Evolutionary conservation across 257 asterid species (phyloP).

Genomic region (Fraxinus quadrangulata): DNA sequence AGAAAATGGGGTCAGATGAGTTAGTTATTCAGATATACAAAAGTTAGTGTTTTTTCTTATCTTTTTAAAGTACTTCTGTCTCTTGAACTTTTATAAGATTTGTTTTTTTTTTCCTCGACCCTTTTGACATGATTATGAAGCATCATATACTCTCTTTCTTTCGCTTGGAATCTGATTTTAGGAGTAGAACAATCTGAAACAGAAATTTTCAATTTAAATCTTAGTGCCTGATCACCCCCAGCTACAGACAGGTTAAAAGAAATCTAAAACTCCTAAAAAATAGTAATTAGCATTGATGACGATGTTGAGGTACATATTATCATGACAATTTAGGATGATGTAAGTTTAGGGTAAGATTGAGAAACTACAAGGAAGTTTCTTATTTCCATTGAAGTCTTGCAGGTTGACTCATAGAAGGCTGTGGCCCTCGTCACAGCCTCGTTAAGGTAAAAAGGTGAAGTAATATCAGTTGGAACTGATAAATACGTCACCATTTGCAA

Average conservation of each 20-base stretch:
- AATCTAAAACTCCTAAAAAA: background rate
- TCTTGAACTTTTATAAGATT: too few species aligned
- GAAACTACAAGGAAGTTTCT: background rate
- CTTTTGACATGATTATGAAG: background rate
- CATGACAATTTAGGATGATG: background rate
- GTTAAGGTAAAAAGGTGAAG: background rate
- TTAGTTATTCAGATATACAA: too few species aligned
- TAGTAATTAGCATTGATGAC: background rate
- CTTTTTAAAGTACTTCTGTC: too few species aligned
- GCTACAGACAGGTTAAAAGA: background rate
- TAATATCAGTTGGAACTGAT: background rate
- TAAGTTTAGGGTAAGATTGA: background rate
- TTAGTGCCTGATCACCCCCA: background rate
- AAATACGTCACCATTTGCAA: background rate
- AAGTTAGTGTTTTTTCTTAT: too few species aligned
- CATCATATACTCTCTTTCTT: background rate
- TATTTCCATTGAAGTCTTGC: background rate
- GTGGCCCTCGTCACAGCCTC: background rate
- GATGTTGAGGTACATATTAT: background rate
- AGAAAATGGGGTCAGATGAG: too few species aligned
- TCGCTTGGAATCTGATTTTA: background rate
- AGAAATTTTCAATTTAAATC: background rate
- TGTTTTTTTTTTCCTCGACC: background rate
- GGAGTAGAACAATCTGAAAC: background rate
- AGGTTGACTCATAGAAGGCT: background rate